A percentile compares a stretch with the other conserved stretches of the same genome.
phyloP scores from a whole-genome alignment of 305 asterid species.

The Rubia peregrina region DNA sequence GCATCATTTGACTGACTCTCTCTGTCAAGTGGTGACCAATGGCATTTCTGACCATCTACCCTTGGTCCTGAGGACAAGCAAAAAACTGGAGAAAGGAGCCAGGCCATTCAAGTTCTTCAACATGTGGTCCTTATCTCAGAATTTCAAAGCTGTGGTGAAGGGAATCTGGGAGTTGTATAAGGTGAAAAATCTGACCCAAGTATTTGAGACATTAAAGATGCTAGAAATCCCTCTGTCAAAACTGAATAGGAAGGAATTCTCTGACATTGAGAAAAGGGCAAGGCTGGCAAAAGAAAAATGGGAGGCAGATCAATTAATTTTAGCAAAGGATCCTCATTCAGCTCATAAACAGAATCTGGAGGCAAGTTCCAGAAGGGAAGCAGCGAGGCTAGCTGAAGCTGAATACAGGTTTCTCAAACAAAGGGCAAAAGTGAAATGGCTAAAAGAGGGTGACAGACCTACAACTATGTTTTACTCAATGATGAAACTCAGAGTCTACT shows the following conservation, averaged over 20 bases:
- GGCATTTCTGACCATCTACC: background rate
- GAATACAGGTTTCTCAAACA: background rate
- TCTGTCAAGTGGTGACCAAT: too few species aligned
- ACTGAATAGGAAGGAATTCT: too few species aligned
- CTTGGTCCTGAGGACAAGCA: too few species aligned
- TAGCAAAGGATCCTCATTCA: too few species aligned
- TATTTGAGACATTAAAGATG: too few species aligned
- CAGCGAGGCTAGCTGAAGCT: background rate
- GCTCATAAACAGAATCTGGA: background rate
- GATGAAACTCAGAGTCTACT: background rate
- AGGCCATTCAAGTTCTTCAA: background rate
- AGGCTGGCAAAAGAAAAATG: too few species aligned
- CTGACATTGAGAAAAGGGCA: background rate
- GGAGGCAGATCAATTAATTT: too few species aligned
- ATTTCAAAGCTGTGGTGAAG: background rate
- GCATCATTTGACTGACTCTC: background rate
- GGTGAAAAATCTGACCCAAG: background rate
- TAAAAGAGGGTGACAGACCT: background rate
- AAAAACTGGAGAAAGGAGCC: fast-evolving
- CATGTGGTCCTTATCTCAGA: background rate
- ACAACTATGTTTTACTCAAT: background rate
- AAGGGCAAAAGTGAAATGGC: background rate
- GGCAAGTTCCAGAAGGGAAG: background rate
- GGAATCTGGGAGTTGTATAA: background rate
- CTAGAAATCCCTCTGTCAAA: background rate